Evolutionary conservation across 169 alveolate genomes (phyloP).

Genomic region (Perkinsus olseni): DNA sequence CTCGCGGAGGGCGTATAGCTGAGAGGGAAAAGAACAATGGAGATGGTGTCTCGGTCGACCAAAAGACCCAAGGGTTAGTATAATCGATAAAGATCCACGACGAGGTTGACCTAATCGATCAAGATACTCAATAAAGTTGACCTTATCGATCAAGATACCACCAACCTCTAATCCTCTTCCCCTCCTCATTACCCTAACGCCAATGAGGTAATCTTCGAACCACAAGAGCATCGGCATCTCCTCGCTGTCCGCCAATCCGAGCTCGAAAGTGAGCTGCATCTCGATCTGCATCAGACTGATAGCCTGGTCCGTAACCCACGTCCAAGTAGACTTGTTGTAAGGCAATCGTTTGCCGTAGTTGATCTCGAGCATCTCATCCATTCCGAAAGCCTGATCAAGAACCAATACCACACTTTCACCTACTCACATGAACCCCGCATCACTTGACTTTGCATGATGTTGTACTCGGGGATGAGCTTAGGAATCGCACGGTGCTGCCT

Average conservation of each 20-base stretch:
- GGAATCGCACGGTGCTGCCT: not conserved
- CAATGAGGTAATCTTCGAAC: not conserved
- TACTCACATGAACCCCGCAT: not conserved
- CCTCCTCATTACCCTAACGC: not conserved
- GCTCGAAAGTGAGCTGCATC: not conserved
- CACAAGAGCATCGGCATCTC: not conserved
- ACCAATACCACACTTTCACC: too few species aligned
- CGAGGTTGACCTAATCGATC: not conserved
- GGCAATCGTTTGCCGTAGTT: not conserved
- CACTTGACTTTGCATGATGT: not conserved
- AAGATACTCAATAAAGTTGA: too few species aligned
- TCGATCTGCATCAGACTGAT: not conserved
- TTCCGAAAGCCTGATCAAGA: too few species aligned
- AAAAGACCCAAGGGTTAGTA: not conserved
- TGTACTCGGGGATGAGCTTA: not conserved
- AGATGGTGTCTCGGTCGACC: not conserved
- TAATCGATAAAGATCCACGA: not conserved
- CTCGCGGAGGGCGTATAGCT: not conserved
- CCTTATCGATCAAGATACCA: not conserved
- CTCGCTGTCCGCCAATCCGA: not conserved
- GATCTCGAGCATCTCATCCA: not conserved
- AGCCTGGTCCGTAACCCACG: not conserved
- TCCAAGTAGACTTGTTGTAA: not conserved
- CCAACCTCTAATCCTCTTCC: too few species aligned
- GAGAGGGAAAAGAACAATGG: not conserved